Evolutionary conservation across 2,329 filamentous ascomycete species (phyloP).

Genomic region (Ilyonectria sp.): DNA sequence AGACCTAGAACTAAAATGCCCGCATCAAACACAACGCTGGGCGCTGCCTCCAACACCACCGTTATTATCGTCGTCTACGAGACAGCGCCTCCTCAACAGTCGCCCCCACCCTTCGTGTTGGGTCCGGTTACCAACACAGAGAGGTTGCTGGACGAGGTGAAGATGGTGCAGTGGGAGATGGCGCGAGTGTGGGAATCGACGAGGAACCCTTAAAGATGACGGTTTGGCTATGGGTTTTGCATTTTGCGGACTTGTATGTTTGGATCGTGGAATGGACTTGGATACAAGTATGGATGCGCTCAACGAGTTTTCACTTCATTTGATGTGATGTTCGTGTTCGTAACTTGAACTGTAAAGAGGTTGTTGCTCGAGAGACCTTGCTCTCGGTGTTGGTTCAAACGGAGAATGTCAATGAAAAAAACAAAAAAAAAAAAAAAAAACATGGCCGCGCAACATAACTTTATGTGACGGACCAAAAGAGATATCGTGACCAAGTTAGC

Average conservation of each 20-base stretch:
- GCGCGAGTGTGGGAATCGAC: not conserved
- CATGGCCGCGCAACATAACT: not conserved
- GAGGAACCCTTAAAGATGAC: not conserved
- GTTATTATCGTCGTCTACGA: not conserved
- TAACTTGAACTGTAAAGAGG: too few species aligned
- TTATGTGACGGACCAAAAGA: conserved; percentile 2
- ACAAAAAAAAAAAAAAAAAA: not conserved
- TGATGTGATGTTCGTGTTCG: not conserved
- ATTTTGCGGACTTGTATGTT: not conserved
- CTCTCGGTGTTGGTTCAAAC: not conserved
- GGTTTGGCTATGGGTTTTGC: not conserved
- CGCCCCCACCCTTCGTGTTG: not conserved
- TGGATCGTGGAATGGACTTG: not conserved
- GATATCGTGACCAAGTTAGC: conserved; percentile 32
- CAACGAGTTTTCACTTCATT: not conserved
- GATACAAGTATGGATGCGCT: not conserved
- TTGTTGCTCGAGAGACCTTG: not conserved
- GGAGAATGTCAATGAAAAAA: not conserved
- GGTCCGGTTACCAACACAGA: not conserved
- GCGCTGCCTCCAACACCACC: too few species aligned
- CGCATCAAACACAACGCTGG: too few species aligned
- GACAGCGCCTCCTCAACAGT: not conserved
- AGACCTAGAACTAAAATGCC: too few species aligned
- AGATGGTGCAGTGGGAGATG: not conserved
- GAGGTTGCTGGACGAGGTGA: not conserved